phyloP scores from a whole-genome alignment of 768 basidiomycete species.

The Leccinum disarticulatum region DNA sequence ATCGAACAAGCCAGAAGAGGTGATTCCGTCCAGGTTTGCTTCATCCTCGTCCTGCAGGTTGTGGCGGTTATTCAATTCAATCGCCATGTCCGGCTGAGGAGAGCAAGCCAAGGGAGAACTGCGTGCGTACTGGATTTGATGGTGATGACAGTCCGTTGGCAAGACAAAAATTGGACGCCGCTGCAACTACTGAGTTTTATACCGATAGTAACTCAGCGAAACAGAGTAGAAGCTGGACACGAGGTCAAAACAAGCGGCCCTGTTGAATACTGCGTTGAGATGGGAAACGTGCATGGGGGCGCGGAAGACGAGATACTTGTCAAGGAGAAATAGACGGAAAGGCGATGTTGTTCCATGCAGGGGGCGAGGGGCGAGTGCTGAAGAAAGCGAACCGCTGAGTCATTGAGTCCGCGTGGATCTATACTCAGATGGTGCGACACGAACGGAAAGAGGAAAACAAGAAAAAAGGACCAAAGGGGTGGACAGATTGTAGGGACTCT shows the following conservation, averaged over 20 bases:
- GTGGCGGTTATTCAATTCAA: constrained; percentile 25
- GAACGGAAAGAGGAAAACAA: constrained; percentile 13
- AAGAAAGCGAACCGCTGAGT: constrained; percentile 26
- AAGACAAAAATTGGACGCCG: constrained; percentile 39
- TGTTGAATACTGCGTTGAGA: constrained; percentile 26
- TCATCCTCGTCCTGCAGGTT: constrained; percentile 24
- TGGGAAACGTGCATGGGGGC: constrained; percentile 22
- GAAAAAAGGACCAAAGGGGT: constrained; percentile 9
- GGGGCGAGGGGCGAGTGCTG: constrained; percentile 5
- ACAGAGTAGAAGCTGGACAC: constrained; percentile 39
- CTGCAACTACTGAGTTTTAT: constrained; percentile 40
- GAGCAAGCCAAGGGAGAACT: constrained; percentile 8
- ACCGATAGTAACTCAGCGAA: constrained; percentile 41
- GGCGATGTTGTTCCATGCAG: constrained; percentile 8
- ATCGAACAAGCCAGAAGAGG: constrained; percentile 10
- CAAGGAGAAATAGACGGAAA: constrained; percentile 13
- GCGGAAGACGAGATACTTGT: constrained; percentile 16
- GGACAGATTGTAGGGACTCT: constrained; percentile 14
- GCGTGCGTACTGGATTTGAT: constrained; percentile 24
- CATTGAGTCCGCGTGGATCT: constrained; percentile 28
- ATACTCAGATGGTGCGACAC: constrained; percentile 23
- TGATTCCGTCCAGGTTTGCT: constrained; percentile 7
- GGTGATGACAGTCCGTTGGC: constrained; percentile 36
- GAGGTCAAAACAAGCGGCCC: constrained; percentile 36
- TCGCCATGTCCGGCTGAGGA: constrained; percentile 26